Evolutionary conservation across 495 filamentous ascomycete species (phyloP).

Genomic region (Penicillium angulare): DNA sequence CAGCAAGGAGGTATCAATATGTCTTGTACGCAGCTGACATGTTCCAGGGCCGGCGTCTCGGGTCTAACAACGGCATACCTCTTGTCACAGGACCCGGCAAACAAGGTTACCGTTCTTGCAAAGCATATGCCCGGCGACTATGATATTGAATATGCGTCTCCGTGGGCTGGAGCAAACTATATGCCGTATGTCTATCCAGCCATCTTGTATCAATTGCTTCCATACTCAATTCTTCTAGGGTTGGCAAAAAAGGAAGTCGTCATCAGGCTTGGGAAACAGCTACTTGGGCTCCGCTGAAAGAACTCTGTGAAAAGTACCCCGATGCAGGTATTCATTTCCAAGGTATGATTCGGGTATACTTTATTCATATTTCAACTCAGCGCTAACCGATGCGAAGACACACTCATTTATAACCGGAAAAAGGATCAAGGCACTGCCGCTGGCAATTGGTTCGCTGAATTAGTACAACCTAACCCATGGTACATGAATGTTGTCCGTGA

Average conservation of each 20-base stretch:
- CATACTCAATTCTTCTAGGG: conserved; percentile 30
- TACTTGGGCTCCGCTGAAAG: conserved; percentile 66
- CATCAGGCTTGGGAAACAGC: conserved; percentile 61
- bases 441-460: conserved; percentile 57
- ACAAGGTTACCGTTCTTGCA: conserved; percentile 77
- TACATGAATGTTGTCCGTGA: conserved; percentile 74
- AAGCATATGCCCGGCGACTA: conserved; percentile 99
- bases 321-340: conserved; percentile 91
- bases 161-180: conserved; percentile 94
- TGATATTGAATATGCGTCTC: conserved; percentile 93
- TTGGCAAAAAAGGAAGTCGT: conserved; percentile 51
- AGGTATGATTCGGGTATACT: conserved; percentile 41
- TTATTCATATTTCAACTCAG: neutral
- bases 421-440: conserved; percentile 55
- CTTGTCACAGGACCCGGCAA: conserved; percentile 65
- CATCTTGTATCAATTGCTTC: neutral
- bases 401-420: conserved; percentile 60
- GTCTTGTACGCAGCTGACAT: neutral
- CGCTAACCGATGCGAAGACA: conserved; percentile 31
- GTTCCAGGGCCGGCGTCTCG: conserved; percentile 76
- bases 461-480: conserved; percentile 75
- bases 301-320: conserved; percentile 66
- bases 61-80: conserved; percentile 90
- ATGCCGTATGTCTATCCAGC: conserved; percentile 61
- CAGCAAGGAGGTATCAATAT: neutral